Conservation (phyloP, 768 basidiomycete species). For the Hygrophorus russula region DNA sequence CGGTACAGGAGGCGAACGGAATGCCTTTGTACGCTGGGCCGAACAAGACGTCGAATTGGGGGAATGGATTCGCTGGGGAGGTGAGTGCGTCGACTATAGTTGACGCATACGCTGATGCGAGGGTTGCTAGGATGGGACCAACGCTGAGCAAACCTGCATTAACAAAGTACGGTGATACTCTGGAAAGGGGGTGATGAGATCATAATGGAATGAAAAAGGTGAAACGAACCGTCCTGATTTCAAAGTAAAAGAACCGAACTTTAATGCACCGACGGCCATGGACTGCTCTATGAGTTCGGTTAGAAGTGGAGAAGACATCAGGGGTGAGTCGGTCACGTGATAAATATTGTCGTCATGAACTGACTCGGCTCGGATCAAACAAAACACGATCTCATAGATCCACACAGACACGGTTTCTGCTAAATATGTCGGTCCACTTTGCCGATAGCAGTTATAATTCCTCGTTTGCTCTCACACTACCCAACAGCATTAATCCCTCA, state of each 20-base stretch:
- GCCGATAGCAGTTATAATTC: neutral
- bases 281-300: conserved; percentile 57
- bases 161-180: conserved; percentile 93
- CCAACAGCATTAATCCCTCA: neutral
- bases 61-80: conserved; percentile 19
- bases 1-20: conserved; percentile 78
- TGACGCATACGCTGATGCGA: conserved; percentile 76
- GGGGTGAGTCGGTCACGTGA: conserved; percentile 7
- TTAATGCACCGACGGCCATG: conserved; percentile 62
- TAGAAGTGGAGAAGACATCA: conserved; percentile 39
- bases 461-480: neutral
- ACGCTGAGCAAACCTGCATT: conserved; percentile 85
- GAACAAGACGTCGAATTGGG: conserved; percentile 73
- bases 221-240: conserved; percentile 83
- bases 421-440: neutral
- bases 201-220: neutral
- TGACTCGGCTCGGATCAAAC: conserved; percentile 16
- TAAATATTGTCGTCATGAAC: too few species aligned
- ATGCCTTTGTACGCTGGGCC: conserved; percentile 99
- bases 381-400: neutral
- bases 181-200: conserved; percentile 17
- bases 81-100: conserved; percentile 52
- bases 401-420: neutral
- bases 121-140: conserved; percentile 65
- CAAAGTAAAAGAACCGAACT: conserved; percentile 86